Conservation (phyloP, 345 rosid species). For the Dimocarpus longan region DNA sequence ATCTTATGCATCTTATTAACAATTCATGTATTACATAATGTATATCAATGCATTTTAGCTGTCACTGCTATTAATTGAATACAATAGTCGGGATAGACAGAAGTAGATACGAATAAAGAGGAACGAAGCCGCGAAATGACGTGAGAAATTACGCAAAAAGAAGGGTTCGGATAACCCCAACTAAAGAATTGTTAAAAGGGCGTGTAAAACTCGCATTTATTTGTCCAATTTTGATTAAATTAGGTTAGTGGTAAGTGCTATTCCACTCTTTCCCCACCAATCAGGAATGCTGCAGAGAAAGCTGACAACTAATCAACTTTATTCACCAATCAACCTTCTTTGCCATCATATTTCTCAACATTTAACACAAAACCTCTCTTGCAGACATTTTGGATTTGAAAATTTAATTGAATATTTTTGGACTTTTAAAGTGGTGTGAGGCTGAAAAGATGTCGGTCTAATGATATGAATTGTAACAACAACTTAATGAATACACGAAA, state of each 20-base stretch:
- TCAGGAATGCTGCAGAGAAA: slow-evolving; percentile 11
- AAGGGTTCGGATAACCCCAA: not conserved
- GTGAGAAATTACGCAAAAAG: slow-evolving; percentile 25
- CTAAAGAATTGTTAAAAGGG: not conserved
- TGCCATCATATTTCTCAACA: not conserved
- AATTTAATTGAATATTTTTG: not conserved
- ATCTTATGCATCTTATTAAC: too few relatives aligned
- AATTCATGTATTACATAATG: too few relatives aligned
- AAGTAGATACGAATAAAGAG: too few relatives aligned
- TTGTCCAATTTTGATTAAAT: not conserved
- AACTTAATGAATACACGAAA: not conserved
- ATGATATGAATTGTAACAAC: not conserved
- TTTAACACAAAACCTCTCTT: not conserved
- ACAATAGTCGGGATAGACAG: too few relatives aligned
- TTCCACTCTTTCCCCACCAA: slow-evolving; percentile 25
- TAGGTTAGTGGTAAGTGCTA: slow-evolving; percentile 16
- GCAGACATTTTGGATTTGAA: not conserved
- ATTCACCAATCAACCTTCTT: not conserved
- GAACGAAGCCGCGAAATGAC: not conserved
- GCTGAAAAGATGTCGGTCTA: too few relatives aligned
- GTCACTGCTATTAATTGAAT: too few relatives aligned
- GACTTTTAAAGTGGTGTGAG: not conserved
- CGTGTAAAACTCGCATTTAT: not conserved
- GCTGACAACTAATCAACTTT: slow-evolving; percentile 1
- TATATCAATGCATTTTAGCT: too few relatives aligned